A percentile compares a stretch with the other conserved stretches of the same genome.
phyloP scores from a whole-genome alignment of 331 rosid species.

The Malus hybrid region DNA sequence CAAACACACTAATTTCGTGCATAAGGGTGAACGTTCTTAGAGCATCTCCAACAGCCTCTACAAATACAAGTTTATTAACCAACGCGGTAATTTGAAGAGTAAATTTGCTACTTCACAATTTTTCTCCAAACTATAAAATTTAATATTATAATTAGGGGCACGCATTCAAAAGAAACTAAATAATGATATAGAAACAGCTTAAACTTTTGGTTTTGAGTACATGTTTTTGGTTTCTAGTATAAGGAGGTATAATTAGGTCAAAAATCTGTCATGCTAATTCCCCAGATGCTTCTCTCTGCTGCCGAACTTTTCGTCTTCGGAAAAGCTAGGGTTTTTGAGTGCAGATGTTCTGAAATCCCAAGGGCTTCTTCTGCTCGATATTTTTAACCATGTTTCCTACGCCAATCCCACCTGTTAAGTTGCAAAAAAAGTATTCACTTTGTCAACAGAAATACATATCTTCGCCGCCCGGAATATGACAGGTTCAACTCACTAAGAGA shows the following conservation, averaged over 20 bases:
- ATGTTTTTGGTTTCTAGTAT: too few relatives aligned
- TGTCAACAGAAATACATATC: not conserved
- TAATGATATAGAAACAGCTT: too few relatives aligned
- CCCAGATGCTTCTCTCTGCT: too few relatives aligned
- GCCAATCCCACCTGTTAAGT: constrained; percentile 17
- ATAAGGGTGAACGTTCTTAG: not conserved
- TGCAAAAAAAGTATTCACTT: not conserved
- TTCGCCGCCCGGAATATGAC: not conserved
- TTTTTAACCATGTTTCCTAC: constrained; percentile 1
- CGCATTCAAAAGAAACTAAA: too few relatives aligned
- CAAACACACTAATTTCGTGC: too few relatives aligned
- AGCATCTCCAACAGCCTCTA: not conserved
- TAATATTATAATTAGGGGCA: too few relatives aligned
- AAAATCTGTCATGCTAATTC: too few relatives aligned
- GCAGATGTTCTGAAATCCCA: constrained; percentile 18
- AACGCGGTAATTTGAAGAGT: not conserved
- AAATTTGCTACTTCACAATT: too few relatives aligned
- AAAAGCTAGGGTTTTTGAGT: not conserved
- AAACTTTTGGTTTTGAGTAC: too few relatives aligned
- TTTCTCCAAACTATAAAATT: not conserved
- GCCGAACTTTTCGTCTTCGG: too few relatives aligned
- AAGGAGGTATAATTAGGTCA: too few relatives aligned
- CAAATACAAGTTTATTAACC: not conserved
- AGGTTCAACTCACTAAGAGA: too few relatives aligned
- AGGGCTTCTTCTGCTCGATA: constrained; percentile 1